phyloP scores from a whole-genome alignment of 768 basidiomycete species.

The Pleurotus platypus region DNA sequence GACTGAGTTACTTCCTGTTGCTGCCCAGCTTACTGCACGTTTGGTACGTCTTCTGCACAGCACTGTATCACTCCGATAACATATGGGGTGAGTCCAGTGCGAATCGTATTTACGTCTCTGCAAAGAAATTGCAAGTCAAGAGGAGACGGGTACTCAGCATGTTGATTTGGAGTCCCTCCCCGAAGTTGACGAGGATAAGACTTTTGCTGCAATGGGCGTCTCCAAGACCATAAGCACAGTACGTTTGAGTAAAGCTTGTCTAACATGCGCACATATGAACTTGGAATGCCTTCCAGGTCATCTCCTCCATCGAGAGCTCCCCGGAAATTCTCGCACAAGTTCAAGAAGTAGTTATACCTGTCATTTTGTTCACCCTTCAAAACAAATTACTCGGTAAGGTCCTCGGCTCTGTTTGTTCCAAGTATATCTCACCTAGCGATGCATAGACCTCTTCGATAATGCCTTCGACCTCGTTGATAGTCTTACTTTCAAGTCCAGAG shows the following conservation, averaged over 20 bases:
- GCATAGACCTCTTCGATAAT: conserved; percentile 78
- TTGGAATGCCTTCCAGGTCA: conserved; percentile 44
- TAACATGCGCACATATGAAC: not conserved
- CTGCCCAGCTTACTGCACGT: conserved; percentile 72
- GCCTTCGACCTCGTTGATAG: conserved; percentile 84
- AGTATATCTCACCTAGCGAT: not conserved
- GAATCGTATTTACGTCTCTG: conserved; percentile 81
- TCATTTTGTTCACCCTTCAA: conserved; percentile 74
- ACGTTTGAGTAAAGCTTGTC: conserved; percentile 3
- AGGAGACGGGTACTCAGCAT: conserved; percentile 45
- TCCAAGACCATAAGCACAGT: conserved; percentile 83
- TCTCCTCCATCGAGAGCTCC: conserved; percentile 68
- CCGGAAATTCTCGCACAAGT: conserved; percentile 75
- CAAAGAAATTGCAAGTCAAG: conserved; percentile 57
- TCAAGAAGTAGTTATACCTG: conserved; percentile 78
- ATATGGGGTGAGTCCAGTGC: conserved; percentile 40
- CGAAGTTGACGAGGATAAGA: conserved; percentile 78
- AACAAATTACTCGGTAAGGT: conserved; percentile 68
- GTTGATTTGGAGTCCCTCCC: conserved; percentile 54
- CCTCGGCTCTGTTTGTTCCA: not conserved
- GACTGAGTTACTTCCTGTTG: conserved; percentile 80
- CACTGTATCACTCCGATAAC: no score
- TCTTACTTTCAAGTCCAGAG: conserved; percentile 75
- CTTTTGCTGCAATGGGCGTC: conserved; percentile 83
- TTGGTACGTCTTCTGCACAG: conserved; percentile 49